Base-by-base conservation (phyloP, 192 early-diverging fungal genomes). In the Funneliformis geosporum region DNA sequence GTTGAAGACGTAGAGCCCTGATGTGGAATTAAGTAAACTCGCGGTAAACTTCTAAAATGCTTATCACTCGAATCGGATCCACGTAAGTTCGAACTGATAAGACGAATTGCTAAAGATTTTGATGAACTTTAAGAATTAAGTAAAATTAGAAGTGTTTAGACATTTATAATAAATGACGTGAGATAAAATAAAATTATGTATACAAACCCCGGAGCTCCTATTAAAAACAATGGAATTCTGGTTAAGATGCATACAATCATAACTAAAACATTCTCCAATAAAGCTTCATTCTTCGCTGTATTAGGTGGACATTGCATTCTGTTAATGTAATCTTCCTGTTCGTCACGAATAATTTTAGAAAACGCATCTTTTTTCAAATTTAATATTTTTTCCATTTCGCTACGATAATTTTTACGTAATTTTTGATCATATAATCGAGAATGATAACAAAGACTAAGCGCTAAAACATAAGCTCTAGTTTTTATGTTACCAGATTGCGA, bases 221-320 rank as follows among this genome's bases (percentile, higher is more conserved):
- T 71, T 21, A 79, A 25, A 39, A 79, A 79, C 8, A 79, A 7
- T 1, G 78, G 78, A n/a, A 73, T 78, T n/a, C 33, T 10, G 8
- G 67, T 78, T 40, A 78, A 73, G 2, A 78, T 78, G 38, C 77
- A 78, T 75, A 78, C 77, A 18, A 69, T 69, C 77, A 78, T 78
- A n/a, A 69, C 60, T 2, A 78, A 21, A 28, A 65, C 60, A 78
- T 78, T 55, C 16, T 55, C 76, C 9, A 78, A 42, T 8, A 78
- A 38, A 25, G 77, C 77, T 39, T 78, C 77, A 44, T 78, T 18
- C 1, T 55, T 18, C 5, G 50, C 50, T 55, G 50, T 55, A 55
- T 18, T 55, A 55, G 50, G 50, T 55, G 50, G 50, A n/a, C 50
- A 55, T n/a, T 55, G 16, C 50, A 55, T 55, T 21, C 50, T 55